Evolutionary conservation across 2,329 filamentous ascomycete species (phyloP), one percentile per base, ranked within the genome.

Genomic region (Cladorrhinum sp.): DNA sequence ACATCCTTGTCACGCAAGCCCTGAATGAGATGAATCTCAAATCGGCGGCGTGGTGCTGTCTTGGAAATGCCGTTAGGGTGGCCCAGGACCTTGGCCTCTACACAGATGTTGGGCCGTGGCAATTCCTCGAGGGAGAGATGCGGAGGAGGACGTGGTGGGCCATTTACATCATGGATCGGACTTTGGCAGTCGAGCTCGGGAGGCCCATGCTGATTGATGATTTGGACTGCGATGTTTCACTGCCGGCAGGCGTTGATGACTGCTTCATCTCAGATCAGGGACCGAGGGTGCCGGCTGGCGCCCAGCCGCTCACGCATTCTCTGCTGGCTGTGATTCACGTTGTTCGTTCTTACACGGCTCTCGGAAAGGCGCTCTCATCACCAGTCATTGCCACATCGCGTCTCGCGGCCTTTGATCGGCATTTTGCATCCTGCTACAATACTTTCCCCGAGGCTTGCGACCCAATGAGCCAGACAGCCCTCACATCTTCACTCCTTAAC

Each of bases 71-170:
- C 0, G 86, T 96, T 22, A 83, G 90, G 54, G 87, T 90, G 56
- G 90, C 89, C 0, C 93, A 98, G 71, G 90, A 95, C 66, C 80
- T 97, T 50, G 91, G 91, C 0, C 79, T 98, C 9, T 88, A 97
- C 69, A 78, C 84, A 6, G 91, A 96, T 68, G 84, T 85, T 1
- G 88, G 88, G 0, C 82, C 87, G 0, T 92, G 88, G 81, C 83
- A 89, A 1, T 81, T 86, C 1, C 79, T 96, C 13, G 92, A 96
- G 68, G 85, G 85, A 10, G 93, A 98, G 74, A 92, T 93, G 85
- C 86, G 93, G 58, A 86, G 90, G 62, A 83, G 93, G 58, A 85
- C 95, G 2, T 99, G 93, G 93, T 99, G 95, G 92, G 86, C 91
- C 13, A 85, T 96, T 59, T 98, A 98, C 75, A 85, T 92, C 50